Evolutionary conservation across 352 stramenopile species (phyloP).

Genomic region (Blastocystis hominis): DNA sequence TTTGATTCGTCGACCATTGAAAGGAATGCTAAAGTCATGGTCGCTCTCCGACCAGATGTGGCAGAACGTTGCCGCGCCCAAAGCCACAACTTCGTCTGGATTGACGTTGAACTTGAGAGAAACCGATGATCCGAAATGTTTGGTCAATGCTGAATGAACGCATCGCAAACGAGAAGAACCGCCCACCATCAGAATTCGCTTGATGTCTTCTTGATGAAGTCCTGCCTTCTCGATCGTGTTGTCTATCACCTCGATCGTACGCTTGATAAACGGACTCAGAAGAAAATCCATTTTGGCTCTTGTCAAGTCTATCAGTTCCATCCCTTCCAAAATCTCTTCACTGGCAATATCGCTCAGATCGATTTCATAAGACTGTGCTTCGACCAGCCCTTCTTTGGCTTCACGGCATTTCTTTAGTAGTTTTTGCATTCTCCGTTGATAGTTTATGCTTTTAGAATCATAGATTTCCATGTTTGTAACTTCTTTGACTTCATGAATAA

Average conservation of each 20-base stretch:
- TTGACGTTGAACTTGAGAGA: not conserved
- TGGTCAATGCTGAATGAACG: not conserved
- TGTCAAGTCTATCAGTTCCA: conserved; percentile 61
- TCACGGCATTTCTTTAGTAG: not conserved
- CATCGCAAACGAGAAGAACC: not conserved
- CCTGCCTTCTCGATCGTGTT: conserved; percentile 88
- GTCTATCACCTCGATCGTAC: conserved; percentile 63
- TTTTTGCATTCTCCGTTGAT: not conserved
- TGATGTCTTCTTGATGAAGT: conserved; percentile 80
- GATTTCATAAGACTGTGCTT: not conserved
- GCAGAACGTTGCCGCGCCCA: not conserved
- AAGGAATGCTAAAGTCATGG: conserved; percentile 66
- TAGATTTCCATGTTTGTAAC: not conserved
- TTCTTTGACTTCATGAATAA: not conserved
- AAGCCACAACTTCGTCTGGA: not conserved
- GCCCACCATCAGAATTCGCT: not conserved
- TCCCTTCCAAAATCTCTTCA: not conserved
- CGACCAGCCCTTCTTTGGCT: not conserved
- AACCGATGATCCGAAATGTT: not conserved
- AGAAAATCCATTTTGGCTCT: not conserved
- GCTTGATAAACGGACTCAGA: not conserved
- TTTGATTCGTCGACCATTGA: not conserved
- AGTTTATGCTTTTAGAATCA: not conserved
- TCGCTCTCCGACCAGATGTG: not conserved
- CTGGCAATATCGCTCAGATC: not conserved